Evolutionary conservation across 2,329 filamentous ascomycete species (phyloP), one percentile per base, ranked within the genome.

Genomic region (Apiospora marii): DNA sequence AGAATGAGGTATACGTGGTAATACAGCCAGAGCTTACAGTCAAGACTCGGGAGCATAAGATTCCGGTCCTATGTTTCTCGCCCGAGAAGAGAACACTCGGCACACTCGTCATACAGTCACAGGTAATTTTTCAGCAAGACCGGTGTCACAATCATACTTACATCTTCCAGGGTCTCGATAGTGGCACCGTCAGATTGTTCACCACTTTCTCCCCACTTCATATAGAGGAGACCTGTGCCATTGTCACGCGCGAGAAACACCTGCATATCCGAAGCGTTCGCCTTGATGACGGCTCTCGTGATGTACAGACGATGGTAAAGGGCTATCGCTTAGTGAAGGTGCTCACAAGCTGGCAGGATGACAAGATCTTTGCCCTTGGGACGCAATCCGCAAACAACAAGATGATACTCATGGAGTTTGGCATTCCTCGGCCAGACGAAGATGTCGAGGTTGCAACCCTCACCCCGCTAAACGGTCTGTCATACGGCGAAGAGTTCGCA

Each of bases 371-470:
- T 64, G 58, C 58, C 34, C 58, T 64, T 41, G 58, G 58, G 30
- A 64, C 58, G 41, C 58, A 41, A 64, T 64, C 58, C 22, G 58
- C 58, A 64, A 64, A 64, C 22, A 64, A 64, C 58, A 64, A 64
- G 5, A 64, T 64, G 58, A 34, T 64, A 41, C 58, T 64, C 58
- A 64, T 64, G 58, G 58, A 64, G 10, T 64, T 64, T 41, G 34
- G 30, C 22, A n/a, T 64, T n/a, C 58, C 58, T 41, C 58, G 58
- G 4, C 58, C 58, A 37, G 34, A 24, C 13, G 58, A 41, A 41
- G 34, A 64, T 13, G 58, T 64, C 19, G 58, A 64, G 58, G 58
- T 64, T 41, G 7, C 34, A n/a, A 64, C 34, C 14, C 58, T 64
- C 34, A 14, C 58, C 58, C 19, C 58, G 30, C n/a, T 64, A n/a